These are phyloP conservation scores for Protea cynaroides DNA, from an alignment of 164 flowering plant genomes.

Conservation along the genomic window DNA sequence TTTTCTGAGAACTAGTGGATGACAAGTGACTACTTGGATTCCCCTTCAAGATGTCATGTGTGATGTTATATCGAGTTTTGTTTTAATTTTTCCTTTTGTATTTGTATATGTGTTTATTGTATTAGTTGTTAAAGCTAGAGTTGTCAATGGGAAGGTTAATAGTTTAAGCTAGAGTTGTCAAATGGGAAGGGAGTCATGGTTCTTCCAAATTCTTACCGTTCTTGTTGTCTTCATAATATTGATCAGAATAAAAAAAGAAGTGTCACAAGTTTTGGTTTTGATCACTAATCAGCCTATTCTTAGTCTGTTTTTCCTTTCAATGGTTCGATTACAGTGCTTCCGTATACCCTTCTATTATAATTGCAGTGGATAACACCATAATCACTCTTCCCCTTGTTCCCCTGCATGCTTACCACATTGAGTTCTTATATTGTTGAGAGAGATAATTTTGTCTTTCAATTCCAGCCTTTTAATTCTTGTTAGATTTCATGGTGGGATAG, in stretches of 20 bases:
- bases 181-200: not conserved
- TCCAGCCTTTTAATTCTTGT: no score
- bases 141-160: not conserved
- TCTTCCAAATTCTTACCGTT: not conserved
- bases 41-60: slow-evolving; percentile 34
- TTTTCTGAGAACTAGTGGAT: slow-evolving; percentile 10
- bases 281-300: not conserved
- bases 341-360: not conserved
- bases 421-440: no score
- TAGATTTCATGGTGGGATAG: no score
- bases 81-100: not conserved
- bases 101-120: not conserved
- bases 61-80: slow-evolving; percentile 7
- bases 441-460: no score
- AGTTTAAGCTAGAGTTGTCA: not conserved
- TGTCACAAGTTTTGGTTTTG: no score
- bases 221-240: not conserved
- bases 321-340: not conserved
- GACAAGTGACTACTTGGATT: slow-evolving; percentile 39
- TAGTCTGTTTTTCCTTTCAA: not conserved
- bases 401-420: no score
- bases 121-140: not conserved
- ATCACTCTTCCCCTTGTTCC: not conserved
- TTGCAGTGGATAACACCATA: no score
- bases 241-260: no score